Evolutionary conservation across 2,329 filamentous ascomycete genomes (phyloP), one percentile per base, ranked within the genome.

Genomic region (Thielaviopsis punctulata): DNA sequence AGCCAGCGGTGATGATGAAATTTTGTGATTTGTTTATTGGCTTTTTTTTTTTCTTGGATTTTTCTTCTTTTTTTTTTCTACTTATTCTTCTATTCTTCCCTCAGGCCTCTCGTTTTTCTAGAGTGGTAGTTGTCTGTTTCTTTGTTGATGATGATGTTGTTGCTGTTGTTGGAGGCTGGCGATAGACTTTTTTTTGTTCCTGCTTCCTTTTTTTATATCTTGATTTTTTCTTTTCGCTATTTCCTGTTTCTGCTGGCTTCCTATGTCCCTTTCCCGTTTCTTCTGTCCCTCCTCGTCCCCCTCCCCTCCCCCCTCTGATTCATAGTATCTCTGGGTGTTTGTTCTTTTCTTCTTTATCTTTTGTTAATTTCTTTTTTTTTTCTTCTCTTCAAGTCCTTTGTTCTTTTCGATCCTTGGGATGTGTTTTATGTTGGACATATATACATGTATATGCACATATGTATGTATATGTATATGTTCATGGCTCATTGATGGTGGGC

Each of bases 1-100:
- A 75, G 71, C 60, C 69, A 72, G 65, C 72, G 68, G 67, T 69
- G 63, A 70, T 64, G 23, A 48, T 24, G 45, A 45, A 33, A 46
- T 51, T 46, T 55, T 55, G 53, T 41, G 52, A 51, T 13, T 24
- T 46, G 10, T 52, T 41, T 18, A 50, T 49, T 52, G 49, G 44
- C 54, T 48, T 54, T 45, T 49, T 56, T 50, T 46, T 36, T 43
- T 51, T 51, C 21, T 47, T 19, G 27, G 25, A 36, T 33, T 21
- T 50, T 48, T 45, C 5, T 19, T 18, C n/a, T 48, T 48, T 39
- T 22, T 23, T 13, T 33, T 36, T 33, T 13, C 13, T 48, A 10
- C 9, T 10, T 15, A 44, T 39, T 27, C 36, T 36, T 33, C 25
- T 48, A n/a, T n/a, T n/a, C n/a, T 48, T 48, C n/a, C 27, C 43